Conservation (phyloP, 768 basidiomycete species). For the Dentipellis sp. region DNA sequence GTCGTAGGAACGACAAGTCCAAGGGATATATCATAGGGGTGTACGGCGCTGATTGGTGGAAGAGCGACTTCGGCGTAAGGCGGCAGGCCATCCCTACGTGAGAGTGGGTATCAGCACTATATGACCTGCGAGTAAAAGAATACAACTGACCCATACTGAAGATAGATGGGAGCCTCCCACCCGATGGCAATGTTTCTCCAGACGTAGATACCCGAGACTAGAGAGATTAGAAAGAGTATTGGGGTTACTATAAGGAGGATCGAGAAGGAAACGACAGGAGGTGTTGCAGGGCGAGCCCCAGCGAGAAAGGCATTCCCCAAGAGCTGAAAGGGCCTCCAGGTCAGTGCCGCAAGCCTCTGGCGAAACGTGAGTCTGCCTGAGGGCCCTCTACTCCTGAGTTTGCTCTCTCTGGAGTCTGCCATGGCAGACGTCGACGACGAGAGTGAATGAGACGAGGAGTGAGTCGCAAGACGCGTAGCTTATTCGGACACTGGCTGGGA, state of each 20-base stretch:
- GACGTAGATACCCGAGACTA: conserved; percentile 55
- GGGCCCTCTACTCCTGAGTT: too few species aligned
- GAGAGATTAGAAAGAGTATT: conserved; percentile 31
- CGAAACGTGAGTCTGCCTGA: too few species aligned
- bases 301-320: conserved; percentile 17
- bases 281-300: conserved; percentile 39
- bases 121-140: neutral
- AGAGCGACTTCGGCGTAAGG: conserved; percentile 56
- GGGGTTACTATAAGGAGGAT: conserved; percentile 51
- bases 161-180: conserved; percentile 60
- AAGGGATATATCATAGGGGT: conserved; percentile 70
- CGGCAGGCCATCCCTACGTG: conserved; percentile 44
- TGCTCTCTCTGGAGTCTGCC: too few species aligned
- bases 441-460: too few species aligned
- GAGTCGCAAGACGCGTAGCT: too few species aligned
- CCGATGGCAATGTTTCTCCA: conserved; percentile 64
- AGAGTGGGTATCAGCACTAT: neutral
- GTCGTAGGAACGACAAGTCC: conserved; percentile 56
- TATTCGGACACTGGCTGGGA: too few species aligned
- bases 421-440: too few species aligned
- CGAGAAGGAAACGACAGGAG: conserved; percentile 55
- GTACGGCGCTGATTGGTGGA: conserved; percentile 42
- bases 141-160: conserved; percentile 73
- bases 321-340: conserved; percentile 15
- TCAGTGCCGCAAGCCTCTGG: neutral